phyloP scores from a whole-genome alignment of 352 stramenopile species.

The Pythium dissimile region DNA sequence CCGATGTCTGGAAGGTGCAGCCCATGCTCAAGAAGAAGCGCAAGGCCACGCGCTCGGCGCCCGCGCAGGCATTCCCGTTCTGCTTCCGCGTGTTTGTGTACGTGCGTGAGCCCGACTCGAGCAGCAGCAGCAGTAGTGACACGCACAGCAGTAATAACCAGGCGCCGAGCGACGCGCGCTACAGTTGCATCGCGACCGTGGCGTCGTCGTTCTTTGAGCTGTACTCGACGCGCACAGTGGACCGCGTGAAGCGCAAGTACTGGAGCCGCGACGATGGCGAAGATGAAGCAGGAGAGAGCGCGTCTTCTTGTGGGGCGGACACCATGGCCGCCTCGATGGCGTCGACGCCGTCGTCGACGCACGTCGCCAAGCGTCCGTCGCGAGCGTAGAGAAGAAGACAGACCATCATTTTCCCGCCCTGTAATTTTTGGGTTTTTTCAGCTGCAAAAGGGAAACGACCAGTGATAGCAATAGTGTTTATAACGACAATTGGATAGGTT shows the following conservation, averaged over 20 bases:
- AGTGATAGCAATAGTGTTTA: slow-evolving; percentile 5
- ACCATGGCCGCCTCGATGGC: background rate
- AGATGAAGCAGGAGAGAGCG: background rate
- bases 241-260: slow-evolving; percentile 78
- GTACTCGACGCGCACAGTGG: slow-evolving; percentile 80
- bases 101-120: slow-evolving; percentile 14
- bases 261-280: slow-evolving; percentile 27
- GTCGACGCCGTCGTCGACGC: slow-evolving; percentile 12
- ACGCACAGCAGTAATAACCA: background rate
- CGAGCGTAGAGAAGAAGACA: too few relatives aligned
- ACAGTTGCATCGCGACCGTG: slow-evolving; percentile 49
- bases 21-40: slow-evolving; percentile 88
- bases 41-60: slow-evolving; percentile 76
- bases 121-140: background rate
- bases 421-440: too few relatives aligned
- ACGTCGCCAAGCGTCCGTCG: slow-evolving; percentile 10
- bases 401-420: too few relatives aligned
- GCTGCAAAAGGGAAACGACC: too few relatives aligned
- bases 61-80: slow-evolving; percentile 84
- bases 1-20: slow-evolving; percentile 87
- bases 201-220: slow-evolving; percentile 82
- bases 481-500: background rate
- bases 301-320: too few relatives aligned
- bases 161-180: slow-evolving; percentile 23
- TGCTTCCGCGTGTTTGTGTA: slow-evolving; percentile 84